Percentiles rank a stretch among this genome's conserved stretches.
Evolutionary conservation across 441 rosid species (phyloP).

Genomic region (Cnidoscolus chayamansa): DNA sequence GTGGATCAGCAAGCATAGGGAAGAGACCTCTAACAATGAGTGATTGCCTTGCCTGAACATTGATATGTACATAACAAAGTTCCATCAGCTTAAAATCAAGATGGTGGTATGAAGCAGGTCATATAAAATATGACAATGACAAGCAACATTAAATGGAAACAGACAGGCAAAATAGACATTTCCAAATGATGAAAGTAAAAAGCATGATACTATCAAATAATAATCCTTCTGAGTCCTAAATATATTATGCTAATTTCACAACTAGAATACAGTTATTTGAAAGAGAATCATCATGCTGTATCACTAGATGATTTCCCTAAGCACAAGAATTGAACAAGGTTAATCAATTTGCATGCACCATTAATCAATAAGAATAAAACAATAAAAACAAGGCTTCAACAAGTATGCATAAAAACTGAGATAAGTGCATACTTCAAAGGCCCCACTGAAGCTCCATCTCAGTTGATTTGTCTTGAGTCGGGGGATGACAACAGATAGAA

Average conservation of each 20-base stretch:
- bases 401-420: neutral
- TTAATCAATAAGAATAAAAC: neutral
- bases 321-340: neutral
- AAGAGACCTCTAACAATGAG: slow-evolving; percentile 91
- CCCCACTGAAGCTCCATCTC: slow-evolving; percentile 87
- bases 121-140: neutral
- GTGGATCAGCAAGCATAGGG: slow-evolving; percentile 99
- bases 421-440: slow-evolving; percentile 63
- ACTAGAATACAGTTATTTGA: neutral
- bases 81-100: neutral
- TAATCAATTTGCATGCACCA: slow-evolving; percentile 1
- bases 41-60: slow-evolving; percentile 85
- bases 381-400: neutral
- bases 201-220: neutral
- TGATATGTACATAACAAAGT: neutral
- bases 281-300: neutral
- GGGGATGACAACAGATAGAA: slow-evolving; percentile 88
- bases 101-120: neutral
- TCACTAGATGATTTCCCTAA: neutral
- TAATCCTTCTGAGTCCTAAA: neutral
- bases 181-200: neutral
- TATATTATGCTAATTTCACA: neutral
- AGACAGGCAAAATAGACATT: neutral
- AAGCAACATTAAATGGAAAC: neutral
- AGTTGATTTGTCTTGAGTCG: slow-evolving; percentile 81